Evolutionary conservation across 306 rosid species (phyloP).

Genomic region (Lathyrus tuberosus): DNA sequence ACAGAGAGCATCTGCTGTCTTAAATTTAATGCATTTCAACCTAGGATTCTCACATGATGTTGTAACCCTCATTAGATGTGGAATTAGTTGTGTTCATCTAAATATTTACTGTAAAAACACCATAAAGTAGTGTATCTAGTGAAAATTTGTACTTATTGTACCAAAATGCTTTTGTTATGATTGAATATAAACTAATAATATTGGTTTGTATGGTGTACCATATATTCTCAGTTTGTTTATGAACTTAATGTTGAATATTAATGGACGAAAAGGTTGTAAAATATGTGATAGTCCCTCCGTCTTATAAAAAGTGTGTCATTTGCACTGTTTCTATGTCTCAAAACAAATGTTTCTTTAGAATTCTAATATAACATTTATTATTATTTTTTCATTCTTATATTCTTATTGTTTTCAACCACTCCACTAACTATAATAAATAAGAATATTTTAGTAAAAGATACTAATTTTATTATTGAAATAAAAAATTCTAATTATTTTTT

Average conservation of each 20-base stretch:
- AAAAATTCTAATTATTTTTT: too few relatives aligned
- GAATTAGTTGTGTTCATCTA: slow-evolving; percentile 41
- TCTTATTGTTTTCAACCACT: too few relatives aligned
- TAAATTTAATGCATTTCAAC: slow-evolving; percentile 12
- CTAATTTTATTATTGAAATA: too few relatives aligned
- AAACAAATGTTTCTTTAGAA: too few relatives aligned
- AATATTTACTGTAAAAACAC: slow-evolving; percentile 28
- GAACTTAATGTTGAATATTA: not conserved
- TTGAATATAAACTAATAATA: slow-evolving; percentile 24
- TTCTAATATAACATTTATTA: too few relatives aligned
- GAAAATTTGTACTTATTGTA: slow-evolving; percentile 12
- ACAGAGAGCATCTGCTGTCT: slow-evolving; percentile 40
- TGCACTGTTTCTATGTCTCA: too few relatives aligned
- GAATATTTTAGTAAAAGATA: too few relatives aligned
- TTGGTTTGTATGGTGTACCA: slow-evolving; percentile 21
- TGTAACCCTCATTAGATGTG: slow-evolving; percentile 43
- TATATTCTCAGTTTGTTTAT: slow-evolving; percentile 8
- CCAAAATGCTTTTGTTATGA: slow-evolving; percentile 27
- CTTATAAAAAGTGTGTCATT: too few relatives aligned
- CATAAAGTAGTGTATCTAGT: slow-evolving; percentile 35
- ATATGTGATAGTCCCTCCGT: too few relatives aligned
- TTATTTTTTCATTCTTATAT: too few relatives aligned
- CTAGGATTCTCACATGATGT: slow-evolving; percentile 38
- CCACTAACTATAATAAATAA: too few relatives aligned
- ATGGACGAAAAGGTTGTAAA: not conserved